phyloP scores from a whole-genome alignment of 179 eudicot genomes.

The Silene noctiflora region DNA sequence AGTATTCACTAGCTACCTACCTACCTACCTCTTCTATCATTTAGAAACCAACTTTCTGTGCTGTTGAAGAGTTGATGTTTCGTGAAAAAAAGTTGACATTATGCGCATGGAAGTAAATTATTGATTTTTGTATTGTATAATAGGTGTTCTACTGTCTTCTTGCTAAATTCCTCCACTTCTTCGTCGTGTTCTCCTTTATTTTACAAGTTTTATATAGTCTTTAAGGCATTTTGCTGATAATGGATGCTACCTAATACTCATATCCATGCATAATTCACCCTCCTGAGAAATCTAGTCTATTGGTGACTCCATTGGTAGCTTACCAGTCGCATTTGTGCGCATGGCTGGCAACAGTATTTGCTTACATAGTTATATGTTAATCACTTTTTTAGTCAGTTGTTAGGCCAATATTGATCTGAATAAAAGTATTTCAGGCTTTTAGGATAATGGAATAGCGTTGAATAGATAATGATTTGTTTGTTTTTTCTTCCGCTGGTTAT shows the following conservation, averaged over 20 bases:
- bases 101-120: background rate
- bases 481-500: background rate
- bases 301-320: conserved; percentile 13
- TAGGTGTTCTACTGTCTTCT: background rate
- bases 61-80: background rate
- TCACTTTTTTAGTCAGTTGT: conserved; percentile 4
- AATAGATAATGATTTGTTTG: background rate
- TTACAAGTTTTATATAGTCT: background rate
- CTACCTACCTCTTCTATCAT: background rate
- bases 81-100: background rate
- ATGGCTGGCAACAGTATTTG: background rate
- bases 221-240: background rate
- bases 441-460: conserved; percentile 11
- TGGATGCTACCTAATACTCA: conserved; percentile 2
- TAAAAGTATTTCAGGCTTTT: background rate
- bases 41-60: background rate
- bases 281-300: background rate
- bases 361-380: background rate
- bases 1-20: conserved; percentile 3
- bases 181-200: background rate
- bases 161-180: background rate
- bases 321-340: background rate
- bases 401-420: conserved; percentile 6
- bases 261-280: conserved; percentile 8
- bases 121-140: background rate